Conservation (phyloP, 306 rosid genomes). For the Arachis hypogaea region DNA sequence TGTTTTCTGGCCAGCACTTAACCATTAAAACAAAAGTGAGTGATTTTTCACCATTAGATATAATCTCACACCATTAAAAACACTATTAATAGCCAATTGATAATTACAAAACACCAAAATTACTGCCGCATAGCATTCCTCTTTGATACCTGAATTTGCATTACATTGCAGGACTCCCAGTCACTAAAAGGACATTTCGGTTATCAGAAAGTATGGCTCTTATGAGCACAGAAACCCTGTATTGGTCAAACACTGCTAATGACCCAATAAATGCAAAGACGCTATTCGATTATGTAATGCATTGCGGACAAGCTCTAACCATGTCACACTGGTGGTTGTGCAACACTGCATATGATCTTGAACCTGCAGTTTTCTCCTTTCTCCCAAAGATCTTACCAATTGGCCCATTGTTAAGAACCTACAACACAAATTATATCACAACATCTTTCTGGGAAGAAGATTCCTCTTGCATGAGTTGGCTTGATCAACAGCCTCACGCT, state of each 20-base stretch:
- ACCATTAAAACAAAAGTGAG: no score
- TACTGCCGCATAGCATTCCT: no score
- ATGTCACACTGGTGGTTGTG: not conserved
- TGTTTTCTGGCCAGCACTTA: no score
- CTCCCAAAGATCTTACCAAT: not conserved
- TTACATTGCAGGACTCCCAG: slow-evolving; percentile 21
- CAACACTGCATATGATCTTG: slow-evolving; percentile 25
- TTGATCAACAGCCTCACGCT: slow-evolving; percentile 24
- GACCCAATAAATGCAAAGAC: not conserved
- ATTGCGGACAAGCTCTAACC: not conserved
- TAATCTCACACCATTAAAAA: no score
- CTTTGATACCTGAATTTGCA: not conserved
- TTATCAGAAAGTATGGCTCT: not conserved
- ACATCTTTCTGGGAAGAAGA: slow-evolving; percentile 33
- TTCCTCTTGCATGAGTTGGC: slow-evolving; percentile 26
- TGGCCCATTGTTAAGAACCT: not conserved
- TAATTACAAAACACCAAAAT: no score
- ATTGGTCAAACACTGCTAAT: not conserved
- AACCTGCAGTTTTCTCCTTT: not conserved
- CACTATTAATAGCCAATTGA: no score
- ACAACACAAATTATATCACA: not conserved
- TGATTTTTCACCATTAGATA: no score
- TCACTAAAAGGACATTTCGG: not conserved
- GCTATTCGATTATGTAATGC: not conserved
- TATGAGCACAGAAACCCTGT: not conserved